phyloP scores from a whole-genome alignment of 2,329 filamentous ascomycete genomes.

The Alternaria sp. region DNA sequence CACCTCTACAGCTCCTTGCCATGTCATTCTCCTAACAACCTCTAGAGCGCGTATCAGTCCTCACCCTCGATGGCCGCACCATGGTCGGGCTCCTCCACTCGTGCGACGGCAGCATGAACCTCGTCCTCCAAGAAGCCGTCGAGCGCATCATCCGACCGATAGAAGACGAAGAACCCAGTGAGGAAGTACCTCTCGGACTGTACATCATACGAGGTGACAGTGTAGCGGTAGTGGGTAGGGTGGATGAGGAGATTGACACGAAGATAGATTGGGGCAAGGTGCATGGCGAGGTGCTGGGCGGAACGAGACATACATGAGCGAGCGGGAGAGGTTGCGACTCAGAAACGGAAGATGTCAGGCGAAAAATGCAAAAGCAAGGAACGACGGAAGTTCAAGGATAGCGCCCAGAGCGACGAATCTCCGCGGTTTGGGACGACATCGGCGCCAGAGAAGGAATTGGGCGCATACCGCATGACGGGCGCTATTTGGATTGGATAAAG shows the following conservation, averaged over 20 bases:
- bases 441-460: background rate
- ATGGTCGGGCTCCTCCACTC: conserved; percentile 76
- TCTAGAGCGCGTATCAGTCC: conserved; percentile 85
- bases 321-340: too few species aligned
- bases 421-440: conserved; percentile 16
- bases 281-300: conserved; percentile 80
- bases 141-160: conserved; percentile 89
- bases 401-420: conserved; percentile 75
- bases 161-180: conserved; percentile 82
- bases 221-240: conserved; percentile 85
- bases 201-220: conserved; percentile 95
- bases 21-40: conserved; percentile 7
- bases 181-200: conserved; percentile 81
- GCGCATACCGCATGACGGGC: background rate
- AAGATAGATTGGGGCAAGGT: conserved; percentile 95
- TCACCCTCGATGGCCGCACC: conserved; percentile 91
- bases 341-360: too few species aligned
- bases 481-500: background rate
- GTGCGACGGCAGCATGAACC: conserved; percentile 90
- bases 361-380: too few species aligned
- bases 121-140: conserved; percentile 81
- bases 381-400: too few species aligned
- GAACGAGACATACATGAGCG: conserved; percentile 74
- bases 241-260: conserved; percentile 86
- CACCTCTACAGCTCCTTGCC: background rate